Percentiles rank a stretch among this genome's conserved stretches.
These are phyloP conservation scores for Aspergillus heteromorphus DNA, from an alignment of 495 filamentous ascomycete species.

Conservation along the genomic window DNA sequence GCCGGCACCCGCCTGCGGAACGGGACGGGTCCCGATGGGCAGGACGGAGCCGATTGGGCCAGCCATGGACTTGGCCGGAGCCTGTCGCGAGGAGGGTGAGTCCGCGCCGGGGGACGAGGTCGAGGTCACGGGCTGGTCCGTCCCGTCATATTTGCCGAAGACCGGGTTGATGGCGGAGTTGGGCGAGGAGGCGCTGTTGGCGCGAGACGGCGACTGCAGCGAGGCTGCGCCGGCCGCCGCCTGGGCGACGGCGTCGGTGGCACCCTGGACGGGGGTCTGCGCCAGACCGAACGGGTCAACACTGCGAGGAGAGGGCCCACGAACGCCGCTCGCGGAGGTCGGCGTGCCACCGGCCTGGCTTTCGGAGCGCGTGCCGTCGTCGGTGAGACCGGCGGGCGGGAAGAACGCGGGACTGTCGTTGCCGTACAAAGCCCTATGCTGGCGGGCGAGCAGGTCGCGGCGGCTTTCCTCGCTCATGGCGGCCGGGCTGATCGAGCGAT, in stretches of 20 bases:
- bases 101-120: slow-evolving; percentile 86
- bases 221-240: slow-evolving; percentile 25
- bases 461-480: slow-evolving; percentile 92
- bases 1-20: slow-evolving; percentile 38
- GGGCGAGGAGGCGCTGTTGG: slow-evolving; percentile 85
- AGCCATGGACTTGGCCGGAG: slow-evolving; percentile 42
- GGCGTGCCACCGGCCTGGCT: slow-evolving; percentile 54
- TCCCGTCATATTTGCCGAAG: slow-evolving; percentile 48
- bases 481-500: slow-evolving; percentile 87
- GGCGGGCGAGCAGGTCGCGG: slow-evolving; percentile 90
- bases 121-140: slow-evolving; percentile 79
- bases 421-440: slow-evolving; percentile 88
- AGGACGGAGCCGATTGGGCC: slow-evolving; percentile 65
- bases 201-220: slow-evolving; percentile 65
- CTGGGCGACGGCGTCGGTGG: slow-evolving; percentile 37
- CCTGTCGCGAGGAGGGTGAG: slow-evolving; percentile 69
- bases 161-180: slow-evolving; percentile 58
- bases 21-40: slow-evolving; percentile 88
- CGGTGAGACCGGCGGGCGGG: slow-evolving; percentile 53
- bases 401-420: slow-evolving; percentile 60
- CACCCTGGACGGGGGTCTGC: slow-evolving; percentile 32
- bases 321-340: slow-evolving; percentile 44
- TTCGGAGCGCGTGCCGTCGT: slow-evolving; percentile 58
- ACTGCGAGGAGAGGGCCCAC: slow-evolving; percentile 55
- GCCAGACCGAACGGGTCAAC: slow-evolving; percentile 58